Evolutionary conservation across 192 early-diverging fungal genomes (phyloP), one percentile per base, ranked within the genome.

Genomic region (Podila epicladia): DNA sequence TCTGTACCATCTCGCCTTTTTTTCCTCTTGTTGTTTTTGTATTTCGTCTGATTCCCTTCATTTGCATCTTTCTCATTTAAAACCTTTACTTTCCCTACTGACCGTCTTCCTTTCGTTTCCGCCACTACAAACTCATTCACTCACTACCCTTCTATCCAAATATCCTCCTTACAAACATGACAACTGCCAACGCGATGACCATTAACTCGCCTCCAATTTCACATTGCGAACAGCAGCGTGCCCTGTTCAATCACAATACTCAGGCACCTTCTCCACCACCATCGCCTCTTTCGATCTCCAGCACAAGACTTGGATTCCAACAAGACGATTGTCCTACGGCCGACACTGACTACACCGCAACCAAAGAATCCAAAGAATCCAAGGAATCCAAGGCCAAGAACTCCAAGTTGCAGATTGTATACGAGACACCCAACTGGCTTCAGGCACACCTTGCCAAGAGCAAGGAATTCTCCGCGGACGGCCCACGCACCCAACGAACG

Each of bases 261-360:
- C 53, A 55, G 24, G 49, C 49, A 6, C 53, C 50, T 32, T 67
- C 65, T 4, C 65, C 65, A 12, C n/a, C 50, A 31, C 64, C 64
- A 7, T 73, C 57, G 45, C 72, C 45, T 9, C 12, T 45, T 3
- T 29, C 45, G 41, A 73, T 67, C 64, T 66, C 64, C 1, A 66
- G 58, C 15, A 64, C 64, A 28, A 26, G 31, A 20, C 31, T 29
- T 2, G 41, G 45, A 7, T 41, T 31, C 5, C 37, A 63, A 9
- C 41, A 22, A 9, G 58, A 73, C 26, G 29, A 73, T 33, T 64
- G 41, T 24, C 11, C 11, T 9, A 22, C 5, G 11, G 3, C 5
- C 62, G 8, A 26, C 41, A 17, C 41, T 45, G 13, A 15, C 38
- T 41, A 13, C 41, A 15, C 41, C 5, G 9, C 19, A 22, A 53